Base-by-base conservation (phyloP, 2,329 filamentous ascomycete species). In the Fusarium anguioides region DNA sequence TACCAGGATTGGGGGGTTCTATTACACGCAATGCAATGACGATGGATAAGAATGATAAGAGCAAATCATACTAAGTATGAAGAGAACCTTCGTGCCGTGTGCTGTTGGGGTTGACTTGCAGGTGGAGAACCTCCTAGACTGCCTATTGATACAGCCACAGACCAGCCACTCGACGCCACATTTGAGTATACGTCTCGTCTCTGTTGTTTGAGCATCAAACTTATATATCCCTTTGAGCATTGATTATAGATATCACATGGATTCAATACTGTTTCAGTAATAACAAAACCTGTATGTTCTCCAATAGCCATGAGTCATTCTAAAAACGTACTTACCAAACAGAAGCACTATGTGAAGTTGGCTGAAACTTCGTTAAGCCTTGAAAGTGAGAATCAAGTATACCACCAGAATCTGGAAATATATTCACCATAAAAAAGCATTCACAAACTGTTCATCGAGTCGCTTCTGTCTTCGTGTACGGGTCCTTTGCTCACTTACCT, bases 11-110 rank as follows among this genome's bases (percentile, higher is more conserved):
- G 40, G 39, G 49, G 15, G 8, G 11, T 35, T 47, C 40, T 46
- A 44, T 46, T 53, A 57, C 60, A 56, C 45, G 33, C 40, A 59
- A 54, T 47, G 46, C 39, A 39, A 53, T 65, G 50, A 61, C 49
- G 48, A 52, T 49, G 56, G 37, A 59, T 54, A 49, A 53, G 56
- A 50, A 62, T 42, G 51, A 68, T 69, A 66, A 69, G 55, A 60
- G 42, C 46, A 62, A 42, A 61, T 55, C 58, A 61, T 61, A 46
- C 47, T 39, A 64, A 55, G 49, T 61, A 46, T 50, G 44, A 64
- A 55, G 49, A 58, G 21, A 31, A 47, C 21, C 52, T 58, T 53
- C 59, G n/a, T 45, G 64, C 27, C 20, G 24, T 46, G 35, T 35
- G 42, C 54, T 49, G 45, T 45, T 39, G 29, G 29, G 29, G 49